These are phyloP conservation scores for Metarhizium anisopliae DNA, from an alignment of 2,329 filamentous ascomycete species.

Conservation along the genomic window DNA sequence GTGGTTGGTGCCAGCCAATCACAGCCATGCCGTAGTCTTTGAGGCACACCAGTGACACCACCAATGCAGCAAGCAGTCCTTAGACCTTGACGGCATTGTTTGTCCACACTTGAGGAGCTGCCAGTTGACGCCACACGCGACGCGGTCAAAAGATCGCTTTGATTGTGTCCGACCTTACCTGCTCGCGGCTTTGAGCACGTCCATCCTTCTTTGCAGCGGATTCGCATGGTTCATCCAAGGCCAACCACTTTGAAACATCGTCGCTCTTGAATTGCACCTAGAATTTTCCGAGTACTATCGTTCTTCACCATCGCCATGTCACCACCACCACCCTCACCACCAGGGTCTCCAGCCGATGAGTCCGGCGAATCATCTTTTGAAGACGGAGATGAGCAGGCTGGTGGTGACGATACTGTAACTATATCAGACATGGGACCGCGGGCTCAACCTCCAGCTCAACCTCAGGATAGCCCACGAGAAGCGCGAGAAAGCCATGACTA, in stretches of 20 bases:
- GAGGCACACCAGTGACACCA: not conserved
- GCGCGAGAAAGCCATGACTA: conserved; percentile 24
- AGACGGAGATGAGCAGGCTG: conserved; percentile 6
- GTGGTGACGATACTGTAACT: conserved; percentile 10
- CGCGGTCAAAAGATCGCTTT: not conserved
- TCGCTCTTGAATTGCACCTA: not conserved
- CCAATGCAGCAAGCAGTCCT: not conserved
- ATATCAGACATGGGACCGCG: conserved; percentile 14
- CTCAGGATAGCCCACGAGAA: conserved; percentile 24
- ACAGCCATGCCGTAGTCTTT: not conserved
- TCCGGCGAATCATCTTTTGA: not conserved
- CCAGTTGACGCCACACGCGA: not conserved
- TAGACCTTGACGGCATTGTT: not conserved
- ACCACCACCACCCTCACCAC: conserved; percentile 6
- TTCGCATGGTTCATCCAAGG: not conserved
- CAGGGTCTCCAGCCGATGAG: conserved; percentile 4
- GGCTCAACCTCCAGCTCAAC: conserved; percentile 10
- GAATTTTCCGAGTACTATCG: not conserved
- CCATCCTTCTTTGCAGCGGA: not conserved
- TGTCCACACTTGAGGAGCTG: too few species aligned
- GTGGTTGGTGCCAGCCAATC: not conserved
- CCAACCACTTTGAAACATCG: not conserved
- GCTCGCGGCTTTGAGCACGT: not conserved
- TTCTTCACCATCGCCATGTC: conserved; percentile 7
- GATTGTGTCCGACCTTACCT: too few species aligned